Conservation (phyloP, 306 rosid genomes). For the Cicer chorassanicum region DNA sequence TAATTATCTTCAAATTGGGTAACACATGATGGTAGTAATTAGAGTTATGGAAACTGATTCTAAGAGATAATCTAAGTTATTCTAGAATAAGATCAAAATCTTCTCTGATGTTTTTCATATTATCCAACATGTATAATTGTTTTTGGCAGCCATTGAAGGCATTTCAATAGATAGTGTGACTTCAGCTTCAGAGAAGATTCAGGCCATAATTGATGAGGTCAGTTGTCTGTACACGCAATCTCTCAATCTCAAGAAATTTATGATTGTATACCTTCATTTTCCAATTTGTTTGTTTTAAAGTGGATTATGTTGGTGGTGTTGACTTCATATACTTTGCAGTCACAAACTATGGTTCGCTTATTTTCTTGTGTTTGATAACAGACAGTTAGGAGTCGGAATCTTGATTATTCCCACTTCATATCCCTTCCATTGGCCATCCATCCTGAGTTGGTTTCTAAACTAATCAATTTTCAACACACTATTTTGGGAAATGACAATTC, state of each 20-base stretch:
- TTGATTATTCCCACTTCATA: conserved; percentile 90
- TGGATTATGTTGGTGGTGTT: conserved; percentile 27
- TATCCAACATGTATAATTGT: conserved; percentile 33
- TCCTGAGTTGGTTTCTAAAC: conserved; percentile 86
- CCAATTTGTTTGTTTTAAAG: conserved; percentile 21
- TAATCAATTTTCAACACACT: conserved; percentile 68
- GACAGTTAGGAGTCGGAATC: conserved; percentile 74
- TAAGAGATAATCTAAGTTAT: background rate
- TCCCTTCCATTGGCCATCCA: conserved; percentile 94
- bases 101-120: conserved; percentile 11
- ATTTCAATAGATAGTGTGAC: conserved; percentile 63
- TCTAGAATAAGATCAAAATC: background rate
- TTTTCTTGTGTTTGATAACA: conserved; percentile 52
- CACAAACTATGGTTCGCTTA: conserved; percentile 30
- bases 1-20: background rate
- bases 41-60: background rate
- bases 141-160: conserved; percentile 78
- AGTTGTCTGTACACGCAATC: conserved; percentile 49
- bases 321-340: conserved; percentile 14
- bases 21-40: background rate
- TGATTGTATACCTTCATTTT: conserved; percentile 22
- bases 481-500: conserved; percentile 61
- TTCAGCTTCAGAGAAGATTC: conserved; percentile 78
- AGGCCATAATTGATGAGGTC: conserved; percentile 73
- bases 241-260: conserved; percentile 39